Conservation (phyloP, 768 basidiomycete genomes). For the Cubamyces lactineus region DNA sequence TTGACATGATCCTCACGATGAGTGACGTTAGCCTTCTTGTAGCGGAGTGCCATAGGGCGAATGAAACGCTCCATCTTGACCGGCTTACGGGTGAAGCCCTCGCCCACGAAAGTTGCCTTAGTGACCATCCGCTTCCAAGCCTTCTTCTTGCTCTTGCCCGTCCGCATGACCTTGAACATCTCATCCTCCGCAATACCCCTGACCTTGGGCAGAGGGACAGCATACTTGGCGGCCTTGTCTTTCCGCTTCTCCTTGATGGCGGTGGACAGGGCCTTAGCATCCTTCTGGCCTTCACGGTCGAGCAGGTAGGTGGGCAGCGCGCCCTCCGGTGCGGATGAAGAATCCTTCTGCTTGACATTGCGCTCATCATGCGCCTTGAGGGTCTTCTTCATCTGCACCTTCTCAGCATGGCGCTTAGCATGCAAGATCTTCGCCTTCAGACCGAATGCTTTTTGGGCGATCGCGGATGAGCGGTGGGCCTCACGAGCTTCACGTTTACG, state of each 20-base stretch:
- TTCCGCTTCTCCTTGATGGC: conserved; percentile 99
- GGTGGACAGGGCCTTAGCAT: conserved; percentile 93
- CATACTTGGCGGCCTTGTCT: conserved; percentile 98
- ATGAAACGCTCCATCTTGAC: conserved; percentile 99
- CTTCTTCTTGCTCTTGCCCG: conserved; percentile 95
- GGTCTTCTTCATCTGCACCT: conserved; percentile 99
- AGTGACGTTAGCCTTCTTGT: conserved; percentile 98
- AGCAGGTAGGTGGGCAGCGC: conserved; percentile 95
- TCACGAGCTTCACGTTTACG: conserved; percentile 82
- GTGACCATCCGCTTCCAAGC: conserved; percentile 99
- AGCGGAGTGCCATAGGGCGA: conserved; percentile 94
- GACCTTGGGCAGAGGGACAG: conserved; percentile 95
- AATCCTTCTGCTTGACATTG: conserved; percentile 93
- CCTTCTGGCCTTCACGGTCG: conserved; percentile 97
- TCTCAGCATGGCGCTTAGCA: conserved; percentile 94
- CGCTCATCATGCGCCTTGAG: conserved; percentile 99
- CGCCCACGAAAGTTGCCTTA: conserved; percentile 98
- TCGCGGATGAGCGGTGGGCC: conserved; percentile 75
- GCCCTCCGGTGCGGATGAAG: conserved; percentile 80
- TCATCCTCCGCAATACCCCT: conserved; percentile 98
- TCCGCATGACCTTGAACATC: conserved; percentile 99
- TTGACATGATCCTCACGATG: conserved; percentile 69
- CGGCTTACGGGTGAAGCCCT: conserved; percentile 96
- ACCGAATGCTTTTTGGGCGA: conserved; percentile 94
- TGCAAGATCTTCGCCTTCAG: conserved; percentile 98